A percentile compares a stretch with the other conserved stretches of the same genome.
Evolutionary conservation across 352 stramenopile genomes (phyloP).

Genomic region (Globisporangium canariense): DNA sequence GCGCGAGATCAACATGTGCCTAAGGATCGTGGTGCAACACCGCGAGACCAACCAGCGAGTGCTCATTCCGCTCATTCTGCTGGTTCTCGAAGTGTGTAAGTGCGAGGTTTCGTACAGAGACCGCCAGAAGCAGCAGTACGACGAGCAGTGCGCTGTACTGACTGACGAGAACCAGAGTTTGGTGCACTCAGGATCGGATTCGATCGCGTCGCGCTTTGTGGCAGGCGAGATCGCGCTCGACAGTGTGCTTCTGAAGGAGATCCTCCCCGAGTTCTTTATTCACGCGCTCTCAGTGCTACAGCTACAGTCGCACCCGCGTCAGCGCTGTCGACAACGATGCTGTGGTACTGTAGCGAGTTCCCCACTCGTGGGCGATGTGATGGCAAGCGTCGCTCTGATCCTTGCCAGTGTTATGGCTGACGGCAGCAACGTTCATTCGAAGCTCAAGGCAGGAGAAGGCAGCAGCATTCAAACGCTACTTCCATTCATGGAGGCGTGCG

Average conservation of each 20-base stretch:
- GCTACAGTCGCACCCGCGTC: slow-evolving; percentile 11
- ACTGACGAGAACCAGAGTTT: background rate
- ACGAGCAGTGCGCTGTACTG: slow-evolving; percentile 7
- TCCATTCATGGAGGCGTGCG: slow-evolving; percentile 31
- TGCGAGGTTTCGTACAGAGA: slow-evolving; percentile 36
- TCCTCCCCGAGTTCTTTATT: slow-evolving; percentile 34
- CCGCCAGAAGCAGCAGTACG: slow-evolving; percentile 21
- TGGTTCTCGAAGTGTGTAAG: slow-evolving; percentile 34
- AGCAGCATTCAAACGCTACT: slow-evolving; percentile 14
- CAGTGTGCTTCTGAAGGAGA: slow-evolving; percentile 16
- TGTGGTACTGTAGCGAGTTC: slow-evolving; percentile 28
- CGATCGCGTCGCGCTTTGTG: slow-evolving; percentile 30
- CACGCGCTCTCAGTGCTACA: slow-evolving; percentile 30
- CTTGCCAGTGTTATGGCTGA: slow-evolving; percentile 15
- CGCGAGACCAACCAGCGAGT: slow-evolving; percentile 28
- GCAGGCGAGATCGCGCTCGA: slow-evolving; percentile 34
- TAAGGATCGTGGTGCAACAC: slow-evolving; percentile 27
- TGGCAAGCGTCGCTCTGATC: slow-evolving; percentile 28
- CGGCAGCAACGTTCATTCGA: background rate
- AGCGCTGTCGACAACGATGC: slow-evolving; percentile 29
- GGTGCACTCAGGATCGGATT: slow-evolving; percentile 21
- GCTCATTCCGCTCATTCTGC: slow-evolving; percentile 27
- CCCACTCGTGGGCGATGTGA: slow-evolving; percentile 25
- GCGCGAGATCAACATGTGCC: slow-evolving; percentile 37
- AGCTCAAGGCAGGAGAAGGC: background rate